Conservation (phyloP, 805 yeast species). For the Hanseniaspora lindneri region DNA sequence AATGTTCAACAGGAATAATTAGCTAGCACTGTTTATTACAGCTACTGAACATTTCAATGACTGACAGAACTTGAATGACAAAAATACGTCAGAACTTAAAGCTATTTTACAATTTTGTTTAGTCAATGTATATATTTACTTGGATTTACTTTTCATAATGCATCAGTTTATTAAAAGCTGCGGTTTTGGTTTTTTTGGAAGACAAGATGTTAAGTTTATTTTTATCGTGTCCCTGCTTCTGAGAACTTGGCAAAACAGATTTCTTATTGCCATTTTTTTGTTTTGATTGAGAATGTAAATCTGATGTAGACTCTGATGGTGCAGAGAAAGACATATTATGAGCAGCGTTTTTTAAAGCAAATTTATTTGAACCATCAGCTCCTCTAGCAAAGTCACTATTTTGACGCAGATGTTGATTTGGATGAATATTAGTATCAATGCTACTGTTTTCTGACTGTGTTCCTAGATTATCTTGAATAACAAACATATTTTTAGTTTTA, state of each 20-base stretch:
- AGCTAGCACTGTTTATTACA: too few species aligned
- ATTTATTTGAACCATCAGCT: too few species aligned
- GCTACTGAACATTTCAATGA: too few species aligned
- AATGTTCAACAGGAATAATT: not conserved
- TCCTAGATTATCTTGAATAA: not conserved
- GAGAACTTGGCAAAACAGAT: not conserved
- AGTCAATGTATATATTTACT: not conserved
- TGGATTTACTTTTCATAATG: constrained; percentile 5
- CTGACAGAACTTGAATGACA: too few species aligned
- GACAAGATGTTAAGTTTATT: not conserved
- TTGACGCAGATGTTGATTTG: not conserved
- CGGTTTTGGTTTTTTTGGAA: not conserved
- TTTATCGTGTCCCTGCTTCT: not conserved
- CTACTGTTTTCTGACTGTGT: not conserved
- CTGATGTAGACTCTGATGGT: not conserved
- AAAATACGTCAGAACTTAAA: too few species aligned
- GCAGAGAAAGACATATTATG: not conserved
- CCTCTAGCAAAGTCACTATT: too few species aligned
- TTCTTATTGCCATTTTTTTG: not conserved
- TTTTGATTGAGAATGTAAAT: not conserved
- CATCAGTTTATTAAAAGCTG: constrained; percentile 8
- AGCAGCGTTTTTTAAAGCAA: not conserved
- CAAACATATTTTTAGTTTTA: not conserved
- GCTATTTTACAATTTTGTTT: not conserved
- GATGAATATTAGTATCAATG: not conserved